Evolutionary conservation across 768 basidiomycete genomes (phyloP).

Genomic region (Pholiota conissans): DNA sequence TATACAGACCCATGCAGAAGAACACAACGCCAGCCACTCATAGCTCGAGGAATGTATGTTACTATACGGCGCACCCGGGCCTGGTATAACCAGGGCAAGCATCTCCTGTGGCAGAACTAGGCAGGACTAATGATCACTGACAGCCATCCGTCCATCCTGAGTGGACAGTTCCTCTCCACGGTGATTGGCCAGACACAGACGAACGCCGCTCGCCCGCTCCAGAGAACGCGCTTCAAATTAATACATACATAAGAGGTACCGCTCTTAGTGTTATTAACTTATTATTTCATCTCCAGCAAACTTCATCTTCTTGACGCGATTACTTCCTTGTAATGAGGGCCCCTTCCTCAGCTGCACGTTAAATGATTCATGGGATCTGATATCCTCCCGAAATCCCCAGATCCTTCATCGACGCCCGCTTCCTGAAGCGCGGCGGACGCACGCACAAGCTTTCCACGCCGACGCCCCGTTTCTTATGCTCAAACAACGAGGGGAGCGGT

Average conservation of each 20-base stretch:
- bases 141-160: neutral
- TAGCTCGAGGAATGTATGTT: neutral
- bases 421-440: neutral
- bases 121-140: too few species aligned
- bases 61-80: neutral
- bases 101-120: too few species aligned
- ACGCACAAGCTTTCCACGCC: neutral
- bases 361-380: neutral
- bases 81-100: neutral
- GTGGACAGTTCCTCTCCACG: neutral
- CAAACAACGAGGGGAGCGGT: neutral
- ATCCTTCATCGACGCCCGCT: neutral
- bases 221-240: too few species aligned
- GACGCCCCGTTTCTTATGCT: neutral
- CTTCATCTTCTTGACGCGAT: too few species aligned
- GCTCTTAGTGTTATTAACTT: neutral
- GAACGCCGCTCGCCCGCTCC: neutral
- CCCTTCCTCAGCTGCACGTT: neutral
- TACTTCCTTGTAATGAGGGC: too few species aligned
- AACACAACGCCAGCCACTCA: neutral
- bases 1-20: too few species aligned
- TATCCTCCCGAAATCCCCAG: neutral
- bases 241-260: neutral
- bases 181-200: neutral
- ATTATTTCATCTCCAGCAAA: too few species aligned